Evolutionary conservation across 2,329 filamentous ascomycete genomes (phyloP), one percentile per base, ranked within the genome.

Genomic region (Trichoderma sp.): DNA sequence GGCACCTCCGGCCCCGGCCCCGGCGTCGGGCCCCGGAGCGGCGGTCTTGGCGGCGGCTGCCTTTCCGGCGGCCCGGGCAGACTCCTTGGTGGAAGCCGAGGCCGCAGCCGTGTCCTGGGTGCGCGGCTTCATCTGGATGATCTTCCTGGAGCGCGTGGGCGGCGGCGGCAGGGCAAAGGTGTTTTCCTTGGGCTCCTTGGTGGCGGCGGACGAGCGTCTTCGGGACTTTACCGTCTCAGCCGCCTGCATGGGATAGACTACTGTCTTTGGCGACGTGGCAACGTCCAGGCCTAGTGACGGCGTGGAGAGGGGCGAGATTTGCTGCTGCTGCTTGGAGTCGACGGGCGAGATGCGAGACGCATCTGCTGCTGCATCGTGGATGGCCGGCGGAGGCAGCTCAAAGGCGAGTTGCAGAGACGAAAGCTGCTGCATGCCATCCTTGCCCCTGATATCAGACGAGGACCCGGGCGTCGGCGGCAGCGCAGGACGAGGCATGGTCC

Each of bases 51-150:
- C 78, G 21, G 75, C 68, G 8, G 79, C 66, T 16, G 77, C 38
- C 33, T 82, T 83, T 29, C 77, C 76, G 18, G 77, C 75, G 18
- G 77, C 38, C 75, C 78, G 82, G 33, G 74, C 75, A 21, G 78
- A 77, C 53, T 80, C 78, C 76, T 81, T 81, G 27, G 78, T 65
- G 18, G 81, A 72, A 31, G 79, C 71, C 63, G 75, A 69, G 77
- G 77, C 76, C 59, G 81, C 79, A 27, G 78, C 77, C 45, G 82
- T 78, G 73, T 85, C 81, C 78, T 90, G 85, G 35, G 84, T 80
- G 31, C 87, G 85, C 21, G 90, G 96, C 84, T 97, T 98, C 95
- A 98, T 98, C 85, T 98, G 96, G 75, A 98, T 98, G 82, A 99
- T 98, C 86, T 97, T 98, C 80, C 96, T 93, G 59, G 95, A 94